These are phyloP conservation scores for Rhynchosporium agropyri DNA, from an alignment of 2,329 filamentous ascomycete genomes.

Conservation along the genomic window DNA sequence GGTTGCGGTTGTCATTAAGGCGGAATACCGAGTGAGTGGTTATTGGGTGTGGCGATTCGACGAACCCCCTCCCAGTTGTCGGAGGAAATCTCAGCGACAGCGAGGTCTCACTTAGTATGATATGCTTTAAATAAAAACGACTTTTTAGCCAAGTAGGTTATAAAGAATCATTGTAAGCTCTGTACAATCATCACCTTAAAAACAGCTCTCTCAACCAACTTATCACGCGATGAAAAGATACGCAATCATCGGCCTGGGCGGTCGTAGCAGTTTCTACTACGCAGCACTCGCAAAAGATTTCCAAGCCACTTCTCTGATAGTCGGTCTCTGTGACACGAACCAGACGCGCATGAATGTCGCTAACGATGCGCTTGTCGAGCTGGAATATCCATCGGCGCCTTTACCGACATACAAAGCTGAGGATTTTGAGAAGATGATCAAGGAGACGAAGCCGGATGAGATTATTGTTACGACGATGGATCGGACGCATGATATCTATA, in stretches of 20 bases:
- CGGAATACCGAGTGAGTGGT: constrained; percentile 23
- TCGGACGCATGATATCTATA: constrained; percentile 62
- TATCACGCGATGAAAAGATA: constrained; percentile 43
- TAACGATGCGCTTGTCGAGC: constrained; percentile 50
- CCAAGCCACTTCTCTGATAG: constrained; percentile 52
- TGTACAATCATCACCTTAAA: no score
- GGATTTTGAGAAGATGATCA: constrained; percentile 61
- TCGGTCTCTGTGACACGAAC: constrained; percentile 62
- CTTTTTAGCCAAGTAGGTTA: background rate
- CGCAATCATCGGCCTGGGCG: constrained; percentile 61
- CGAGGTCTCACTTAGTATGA: background rate
- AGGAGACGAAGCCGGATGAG: constrained; percentile 59
- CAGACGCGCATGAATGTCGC: constrained; percentile 61
- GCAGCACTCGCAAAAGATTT: constrained; percentile 58
- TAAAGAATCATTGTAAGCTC: background rate
- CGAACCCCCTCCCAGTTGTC: background rate
- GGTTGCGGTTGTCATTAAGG: constrained; percentile 13
- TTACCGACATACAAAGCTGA: constrained; percentile 57
- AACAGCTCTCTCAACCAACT: background rate
- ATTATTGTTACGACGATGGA: constrained; percentile 67
- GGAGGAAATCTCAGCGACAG: constrained; percentile 11
- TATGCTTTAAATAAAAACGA: no score
- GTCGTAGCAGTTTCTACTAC: constrained; percentile 63
- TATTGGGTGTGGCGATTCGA: constrained; percentile 8
- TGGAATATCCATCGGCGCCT: constrained; percentile 47